phyloP scores from a whole-genome alignment of 2,329 filamentous ascomycete genomes.

The Orbilia ellipsospora region DNA sequence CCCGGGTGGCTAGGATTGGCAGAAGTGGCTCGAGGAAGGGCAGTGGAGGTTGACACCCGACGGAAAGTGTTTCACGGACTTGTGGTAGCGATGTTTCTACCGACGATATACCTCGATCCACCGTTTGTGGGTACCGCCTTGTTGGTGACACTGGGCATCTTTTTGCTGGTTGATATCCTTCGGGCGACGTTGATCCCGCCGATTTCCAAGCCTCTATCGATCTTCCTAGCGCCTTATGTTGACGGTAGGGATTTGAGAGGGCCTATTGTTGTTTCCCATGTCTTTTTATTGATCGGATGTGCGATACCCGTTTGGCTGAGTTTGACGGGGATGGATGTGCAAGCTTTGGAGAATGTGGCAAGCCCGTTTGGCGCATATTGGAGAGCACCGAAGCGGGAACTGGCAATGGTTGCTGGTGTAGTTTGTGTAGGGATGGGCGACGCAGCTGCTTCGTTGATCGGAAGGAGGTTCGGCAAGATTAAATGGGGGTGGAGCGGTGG shows the following conservation, averaged over 20 bases:
- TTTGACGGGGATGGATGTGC: conserved; percentile 39
- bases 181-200: conserved; percentile 92
- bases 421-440: conserved; percentile 96
- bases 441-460: conserved; percentile 89
- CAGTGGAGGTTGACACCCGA: conserved; percentile 89
- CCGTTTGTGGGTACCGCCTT: conserved; percentile 83
- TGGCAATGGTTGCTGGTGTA: conserved; percentile 91
- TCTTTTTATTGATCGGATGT: conserved; percentile 94
- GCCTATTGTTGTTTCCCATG: conserved; percentile 93
- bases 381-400: conserved; percentile 69
- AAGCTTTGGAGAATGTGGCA: conserved; percentile 2
- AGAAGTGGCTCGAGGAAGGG: conserved; percentile 84
- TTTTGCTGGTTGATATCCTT: conserved; percentile 87
- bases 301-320: conserved; percentile 85
- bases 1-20: conserved; percentile 71
- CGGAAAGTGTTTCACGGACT: conserved; percentile 98
- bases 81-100: conserved; percentile 96
- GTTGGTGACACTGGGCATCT: conserved; percentile 81
- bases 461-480: conserved; percentile 81
- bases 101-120: conserved; percentile 86
- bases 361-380: conserved; percentile 39
- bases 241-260: conserved; percentile 93
- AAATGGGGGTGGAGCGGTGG: conserved; percentile 98
- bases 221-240: conserved; percentile 91
- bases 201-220: conserved; percentile 83